Conservation (phyloP, 306 rosid genomes). For the Bauhinia variegata region DNA sequence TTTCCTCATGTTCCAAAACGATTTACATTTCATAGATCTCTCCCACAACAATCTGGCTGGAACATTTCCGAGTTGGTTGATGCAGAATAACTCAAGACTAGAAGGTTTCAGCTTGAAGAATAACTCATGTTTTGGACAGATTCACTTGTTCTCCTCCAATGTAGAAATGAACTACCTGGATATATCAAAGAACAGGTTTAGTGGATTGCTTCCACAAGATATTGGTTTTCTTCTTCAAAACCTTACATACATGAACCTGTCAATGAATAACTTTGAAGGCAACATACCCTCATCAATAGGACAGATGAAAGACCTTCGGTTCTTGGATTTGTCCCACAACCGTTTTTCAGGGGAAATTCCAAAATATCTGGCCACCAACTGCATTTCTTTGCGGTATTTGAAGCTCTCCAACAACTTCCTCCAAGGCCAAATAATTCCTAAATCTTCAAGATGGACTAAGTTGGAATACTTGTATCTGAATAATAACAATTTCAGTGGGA, state of each 20-base stretch:
- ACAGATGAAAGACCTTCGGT: neutral
- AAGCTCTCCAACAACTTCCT: neutral
- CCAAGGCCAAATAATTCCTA: too few species aligned
- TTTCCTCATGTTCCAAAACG: conserved; percentile 33
- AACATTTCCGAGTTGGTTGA: conserved; percentile 35
- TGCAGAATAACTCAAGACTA: conserved; percentile 32
- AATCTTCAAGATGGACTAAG: neutral
- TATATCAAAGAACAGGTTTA: conserved; percentile 33
- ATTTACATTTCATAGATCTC: neutral
- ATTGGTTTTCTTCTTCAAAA: conserved; percentile 26
- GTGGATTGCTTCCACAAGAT: conserved; percentile 28
- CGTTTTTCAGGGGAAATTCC: conserved; percentile 25
- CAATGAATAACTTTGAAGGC: conserved; percentile 35
- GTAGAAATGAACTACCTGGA: neutral
- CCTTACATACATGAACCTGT: neutral
- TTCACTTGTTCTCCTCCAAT: neutral
- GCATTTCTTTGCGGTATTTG: neutral
- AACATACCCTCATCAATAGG: conserved; percentile 30
- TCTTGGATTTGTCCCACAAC: conserved; percentile 34
- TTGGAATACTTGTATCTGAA: neutral
- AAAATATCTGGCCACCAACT: neutral
- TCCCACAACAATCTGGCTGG: conserved; percentile 34
- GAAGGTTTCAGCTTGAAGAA: neutral
- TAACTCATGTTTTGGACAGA: conserved; percentile 14
- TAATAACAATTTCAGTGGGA: neutral